Evolutionary conservation across 352 stramenopile genomes (phyloP), one percentile per base, ranked within the genome.

Genomic region (Elongisporangium prolatum): DNA sequence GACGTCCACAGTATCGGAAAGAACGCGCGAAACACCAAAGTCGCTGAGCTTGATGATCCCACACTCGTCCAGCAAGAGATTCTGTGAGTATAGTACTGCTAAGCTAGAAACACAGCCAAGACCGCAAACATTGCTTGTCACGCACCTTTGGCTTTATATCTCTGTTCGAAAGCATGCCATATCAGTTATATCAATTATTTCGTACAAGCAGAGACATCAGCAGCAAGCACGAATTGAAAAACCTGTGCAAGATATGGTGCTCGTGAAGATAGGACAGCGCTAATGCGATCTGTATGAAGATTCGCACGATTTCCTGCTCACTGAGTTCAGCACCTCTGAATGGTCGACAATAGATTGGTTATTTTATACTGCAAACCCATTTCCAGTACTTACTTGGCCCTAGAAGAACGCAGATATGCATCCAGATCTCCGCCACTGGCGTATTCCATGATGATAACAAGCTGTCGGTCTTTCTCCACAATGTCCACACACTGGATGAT

Each of bases 401-500:
- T 68, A 52, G 17, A 52, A 11, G 22, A 55, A 21, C 47, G 62
- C 21, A 93, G 58, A n/a, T 79, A 78, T 2, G 21, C 21, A n/a
- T 83, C 69, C 21, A 94, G 64, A 48, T 91, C 80, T 18, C 84
- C 84, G 6, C 75, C 71, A 21, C 59, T 69, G 1, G 86, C 77
- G 58, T 85, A 91, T 56, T 95, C 86, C 82, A 94, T 92, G 48
- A 93, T 47, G 49, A 94, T 85, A 24, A 55, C 67, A 13, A 80
- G 53, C 37, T 72, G 60, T 14, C 24, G n/a, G 7, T 58, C 51
- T 17, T 50, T 54, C 8, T 80, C 65, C 22, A 88, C 56, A 7
- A 68, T 52, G 16, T 88, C 75, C 22, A 89, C 53, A 50, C 74
- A 92, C 21, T 75, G 74, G 3, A 91, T 65, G 54, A 92, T 80